Evolutionary conservation across 352 stramenopile species (phyloP), one percentile per base, ranked within the genome.

Genomic region (Pythium insidiosum): DNA sequence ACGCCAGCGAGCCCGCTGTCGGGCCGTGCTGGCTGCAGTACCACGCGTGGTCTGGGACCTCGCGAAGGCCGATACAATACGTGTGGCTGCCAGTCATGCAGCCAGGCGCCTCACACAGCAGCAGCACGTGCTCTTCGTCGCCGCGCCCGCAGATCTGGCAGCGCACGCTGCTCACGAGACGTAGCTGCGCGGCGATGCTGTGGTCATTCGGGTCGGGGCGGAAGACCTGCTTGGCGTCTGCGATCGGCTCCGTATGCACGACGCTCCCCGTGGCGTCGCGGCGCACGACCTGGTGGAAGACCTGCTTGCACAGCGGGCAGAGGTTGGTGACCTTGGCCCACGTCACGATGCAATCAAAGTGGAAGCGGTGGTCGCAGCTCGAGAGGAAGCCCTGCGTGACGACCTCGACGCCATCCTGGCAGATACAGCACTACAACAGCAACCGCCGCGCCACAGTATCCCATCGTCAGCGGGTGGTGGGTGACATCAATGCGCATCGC

Each of bases 281-380:
- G 15, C 61, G 62, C 6, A 66, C 68, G 31, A 93, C 59, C 0
- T 41, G 6, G n/a, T 69, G 62, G 47, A 93, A 93, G 42, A 79
- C 68, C 41, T 55, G 61, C 62, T 89, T 89, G 56, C 80, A 93
- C 1, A 93, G 56, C 41, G 80, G 80, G 59, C 80, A 93, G 15
- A 88, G 47, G 43, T 93, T 93, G 15, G 80, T 90, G 18, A 90
- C 73, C 41, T 85, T 82, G 26, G 80, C 58, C 80, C 80, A 93
- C 22, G 75, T 59, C 20, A 88, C 40, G 43, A 93, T 90, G 53
- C 80, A 93, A 33, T 90, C 63, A 29, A 78, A 90, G 58, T 93
- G 80, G 63, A 93, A 93, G n/a, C 65, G 68, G 46, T 93, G 80
- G 26, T 82, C 73, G 49, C 80, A 93, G 4, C 25, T 58, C 0